A percentile compares a stretch with the other conserved stretches of the same genome.
phyloP scores from a whole-genome alignment of 2,329 filamentous ascomycete species.

The Aspergillus cejpii region DNA sequence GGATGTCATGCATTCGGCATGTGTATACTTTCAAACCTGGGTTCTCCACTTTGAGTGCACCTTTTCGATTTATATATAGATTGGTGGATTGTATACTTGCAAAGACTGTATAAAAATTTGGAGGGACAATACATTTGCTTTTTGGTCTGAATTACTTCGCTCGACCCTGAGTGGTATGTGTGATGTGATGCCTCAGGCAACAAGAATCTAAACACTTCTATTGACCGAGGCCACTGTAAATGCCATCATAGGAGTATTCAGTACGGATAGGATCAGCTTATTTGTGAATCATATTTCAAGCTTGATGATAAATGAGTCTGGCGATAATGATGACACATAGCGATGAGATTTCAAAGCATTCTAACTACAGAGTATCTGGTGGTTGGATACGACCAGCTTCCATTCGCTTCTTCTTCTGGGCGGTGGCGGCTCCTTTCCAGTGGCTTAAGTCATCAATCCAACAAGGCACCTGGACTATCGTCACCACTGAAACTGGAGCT shows the following conservation, averaged over 20 bases:
- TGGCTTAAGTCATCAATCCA: slow-evolving; percentile 29
- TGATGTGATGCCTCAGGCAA: neutral
- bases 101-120: too few relatives aligned
- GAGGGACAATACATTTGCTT: too few relatives aligned
- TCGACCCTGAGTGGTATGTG: too few relatives aligned
- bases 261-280: too few relatives aligned
- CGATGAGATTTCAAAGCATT: neutral
- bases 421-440: slow-evolving; percentile 20
- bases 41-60: neutral
- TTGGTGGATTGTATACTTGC: too few relatives aligned
- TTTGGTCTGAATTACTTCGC: too few relatives aligned
- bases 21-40: neutral
- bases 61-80: neutral
- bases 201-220: too few relatives aligned
- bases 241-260: too few relatives aligned
- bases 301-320: too few relatives aligned
- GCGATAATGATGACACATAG: neutral
- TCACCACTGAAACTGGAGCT: slow-evolving; percentile 35
- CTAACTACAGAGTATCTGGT: neutral
- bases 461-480: slow-evolving; percentile 27
- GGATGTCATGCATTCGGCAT: slow-evolving; percentile 2
- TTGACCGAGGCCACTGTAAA: too few relatives aligned
- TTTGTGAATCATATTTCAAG: neutral
- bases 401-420: slow-evolving; percentile 34
- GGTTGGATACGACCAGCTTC: slow-evolving; percentile 31